phyloP scores from a whole-genome alignment of 352 stramenopile genomes.

The Globisporangium apiculatum region DNA sequence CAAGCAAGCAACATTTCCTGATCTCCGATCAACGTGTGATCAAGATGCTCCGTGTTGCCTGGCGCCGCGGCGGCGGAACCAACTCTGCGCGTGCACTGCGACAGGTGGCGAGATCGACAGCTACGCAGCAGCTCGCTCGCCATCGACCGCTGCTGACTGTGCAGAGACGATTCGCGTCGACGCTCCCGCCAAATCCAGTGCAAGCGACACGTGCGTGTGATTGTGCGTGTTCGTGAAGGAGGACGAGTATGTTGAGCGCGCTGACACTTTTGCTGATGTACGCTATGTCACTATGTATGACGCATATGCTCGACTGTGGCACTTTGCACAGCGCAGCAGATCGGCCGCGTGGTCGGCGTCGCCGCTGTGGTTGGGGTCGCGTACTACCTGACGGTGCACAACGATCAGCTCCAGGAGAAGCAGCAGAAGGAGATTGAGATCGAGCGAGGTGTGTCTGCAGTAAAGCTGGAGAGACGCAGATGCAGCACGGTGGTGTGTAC shows the following conservation, averaged over 20 bases:
- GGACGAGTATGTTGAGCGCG: too few relatives aligned
- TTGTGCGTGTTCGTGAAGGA: neutral
- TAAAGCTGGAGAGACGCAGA: neutral
- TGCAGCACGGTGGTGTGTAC: neutral
- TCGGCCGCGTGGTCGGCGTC: constrained; percentile 18
- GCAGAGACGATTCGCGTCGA: constrained; percentile 6
- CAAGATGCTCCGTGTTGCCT: neutral
- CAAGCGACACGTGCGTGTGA: constrained; percentile 5
- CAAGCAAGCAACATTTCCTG: too few relatives aligned
- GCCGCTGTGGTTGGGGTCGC: constrained; percentile 28
- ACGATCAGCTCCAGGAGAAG: constrained; percentile 39
- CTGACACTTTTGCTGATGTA: neutral
- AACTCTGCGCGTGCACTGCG: neutral
- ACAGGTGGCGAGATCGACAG: neutral
- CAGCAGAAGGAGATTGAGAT: constrained; percentile 63
- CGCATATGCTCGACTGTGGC: too few relatives aligned
- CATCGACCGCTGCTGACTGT: neutral
- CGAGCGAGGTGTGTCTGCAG: constrained; percentile 22
- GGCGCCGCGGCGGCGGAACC: neutral
- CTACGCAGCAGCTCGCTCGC: neutral
- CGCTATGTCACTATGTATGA: neutral
- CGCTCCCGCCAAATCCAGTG: neutral
- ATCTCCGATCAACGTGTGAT: too few relatives aligned
- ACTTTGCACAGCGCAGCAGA: constrained; percentile 6
- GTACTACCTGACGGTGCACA: constrained; percentile 44